A percentile compares a stretch with the other conserved stretches of the same genome.
Evolutionary conservation across 1,284 basidiomycete genomes (phyloP).

Genomic region (Sporisorium sorghi): DNA sequence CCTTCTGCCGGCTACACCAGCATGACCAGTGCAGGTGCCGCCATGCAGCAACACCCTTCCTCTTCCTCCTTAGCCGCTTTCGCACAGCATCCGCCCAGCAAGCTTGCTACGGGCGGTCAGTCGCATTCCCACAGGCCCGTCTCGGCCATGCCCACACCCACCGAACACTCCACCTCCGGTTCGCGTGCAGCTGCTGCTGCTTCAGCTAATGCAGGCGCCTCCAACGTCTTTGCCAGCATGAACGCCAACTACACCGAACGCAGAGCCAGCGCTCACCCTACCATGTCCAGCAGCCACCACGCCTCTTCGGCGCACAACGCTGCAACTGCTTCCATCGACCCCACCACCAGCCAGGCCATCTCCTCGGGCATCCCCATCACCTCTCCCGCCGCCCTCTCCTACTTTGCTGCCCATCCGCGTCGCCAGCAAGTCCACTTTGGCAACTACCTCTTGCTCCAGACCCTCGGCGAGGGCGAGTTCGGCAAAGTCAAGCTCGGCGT

Average conservation of each 20-base stretch:
- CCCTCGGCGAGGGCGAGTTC: constrained; percentile 89
- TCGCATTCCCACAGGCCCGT: constrained; percentile 60
- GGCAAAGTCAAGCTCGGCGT: constrained; percentile 99
- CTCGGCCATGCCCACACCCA: constrained; percentile 63
- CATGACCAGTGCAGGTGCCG: constrained; percentile 43
- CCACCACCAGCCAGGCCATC: constrained; percentile 56
- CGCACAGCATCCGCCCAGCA: constrained; percentile 54
- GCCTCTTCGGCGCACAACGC: constrained; percentile 8
- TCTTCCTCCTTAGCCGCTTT: constrained; percentile 8
- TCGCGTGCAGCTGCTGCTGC: constrained; percentile 11
- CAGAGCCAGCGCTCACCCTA: constrained; percentile 63
- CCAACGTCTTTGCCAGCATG: constrained; percentile 52
- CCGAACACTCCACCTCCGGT: constrained; percentile 29
- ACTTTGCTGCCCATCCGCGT: constrained; percentile 68
- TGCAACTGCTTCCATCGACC: constrained; percentile 31
- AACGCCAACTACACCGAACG: constrained; percentile 54
- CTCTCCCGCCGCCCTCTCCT: constrained; percentile 66
- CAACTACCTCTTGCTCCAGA: constrained; percentile 68
- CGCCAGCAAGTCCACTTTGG: constrained; percentile 69
- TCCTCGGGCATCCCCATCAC: constrained; percentile 63
- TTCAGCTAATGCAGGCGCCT: constrained; percentile 15
- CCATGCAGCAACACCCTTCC: constrained; percentile 29
- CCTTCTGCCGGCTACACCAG: constrained; percentile 28
- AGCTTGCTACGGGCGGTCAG: constrained; percentile 59
- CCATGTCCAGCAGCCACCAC: constrained; percentile 47